Conservation (phyloP, 352 stramenopile genomes). For the Globisporangium cederbergense region DNA sequence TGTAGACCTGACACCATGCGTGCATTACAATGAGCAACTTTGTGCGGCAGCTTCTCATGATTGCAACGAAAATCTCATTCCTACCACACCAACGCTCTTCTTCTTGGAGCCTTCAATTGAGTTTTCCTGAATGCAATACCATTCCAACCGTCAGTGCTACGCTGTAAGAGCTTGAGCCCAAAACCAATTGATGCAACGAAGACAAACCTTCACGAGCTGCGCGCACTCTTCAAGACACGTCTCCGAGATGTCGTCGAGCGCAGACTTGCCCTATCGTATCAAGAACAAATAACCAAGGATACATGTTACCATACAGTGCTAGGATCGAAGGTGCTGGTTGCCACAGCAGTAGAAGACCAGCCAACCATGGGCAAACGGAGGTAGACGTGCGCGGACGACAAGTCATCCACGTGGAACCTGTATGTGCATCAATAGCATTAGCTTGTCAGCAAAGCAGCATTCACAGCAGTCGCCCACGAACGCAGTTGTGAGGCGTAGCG, state of each 20-base stretch:
- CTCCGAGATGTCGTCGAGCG: slow-evolving; percentile 74
- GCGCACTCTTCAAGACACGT: slow-evolving; percentile 86
- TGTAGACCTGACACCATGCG: slow-evolving; percentile 77
- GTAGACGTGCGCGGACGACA: slow-evolving; percentile 98
- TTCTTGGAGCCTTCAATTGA: slow-evolving; percentile 94
- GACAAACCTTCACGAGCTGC: slow-evolving; percentile 88
- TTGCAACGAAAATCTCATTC: background rate
- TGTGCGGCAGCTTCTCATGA: background rate
- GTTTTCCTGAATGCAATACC: slow-evolving; percentile 61
- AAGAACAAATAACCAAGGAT: background rate
- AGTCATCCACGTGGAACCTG: slow-evolving; percentile 97
- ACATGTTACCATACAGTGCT: background rate
- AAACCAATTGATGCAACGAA: background rate
- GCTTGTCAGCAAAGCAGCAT: too few species aligned
- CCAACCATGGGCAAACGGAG: slow-evolving; percentile 87
- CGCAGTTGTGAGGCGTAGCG: background rate
- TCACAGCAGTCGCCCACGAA: background rate
- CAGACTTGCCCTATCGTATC: slow-evolving; percentile 52
- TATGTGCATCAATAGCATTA: background rate
- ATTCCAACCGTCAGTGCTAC: background rate
- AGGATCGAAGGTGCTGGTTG: background rate
- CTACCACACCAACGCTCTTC: slow-evolving; percentile 82
- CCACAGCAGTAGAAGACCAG: background rate
- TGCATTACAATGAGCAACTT: background rate
- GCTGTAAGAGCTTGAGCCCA: background rate